phyloP scores from a whole-genome alignment of 345 rosid genomes.

The Pelargonium nanum region DNA sequence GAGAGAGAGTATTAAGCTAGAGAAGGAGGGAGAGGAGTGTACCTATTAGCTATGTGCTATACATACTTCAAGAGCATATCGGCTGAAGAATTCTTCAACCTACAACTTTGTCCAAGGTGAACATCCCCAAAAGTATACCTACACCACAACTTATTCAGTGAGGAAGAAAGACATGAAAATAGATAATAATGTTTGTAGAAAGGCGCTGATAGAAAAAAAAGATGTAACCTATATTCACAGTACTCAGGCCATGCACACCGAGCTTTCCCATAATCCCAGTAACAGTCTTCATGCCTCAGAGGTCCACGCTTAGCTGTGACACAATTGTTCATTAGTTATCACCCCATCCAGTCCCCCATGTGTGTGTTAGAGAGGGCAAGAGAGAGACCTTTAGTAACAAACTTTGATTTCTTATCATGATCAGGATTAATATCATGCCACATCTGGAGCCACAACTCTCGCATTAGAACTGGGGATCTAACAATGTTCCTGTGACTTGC shows the following conservation, averaged over 20 bases:
- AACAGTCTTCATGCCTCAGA: slow-evolving; percentile 83
- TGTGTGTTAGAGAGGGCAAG: not conserved
- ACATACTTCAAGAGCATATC: slow-evolving; percentile 55
- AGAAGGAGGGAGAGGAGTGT: not conserved
- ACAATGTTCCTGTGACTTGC: slow-evolving; percentile 98
- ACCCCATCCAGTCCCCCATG: not conserved
- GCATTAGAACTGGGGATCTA: slow-evolving; percentile 79
- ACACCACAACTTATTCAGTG: slow-evolving; percentile 9
- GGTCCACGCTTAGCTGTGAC: slow-evolving; percentile 85
- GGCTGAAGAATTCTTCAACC: slow-evolving; percentile 67
- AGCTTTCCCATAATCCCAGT: slow-evolving; percentile 97
- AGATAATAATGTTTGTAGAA: slow-evolving; percentile 1
- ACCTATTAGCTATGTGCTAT: slow-evolving; percentile 19
- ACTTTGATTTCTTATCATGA: slow-evolving; percentile 48
- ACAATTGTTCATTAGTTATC: slow-evolving; percentile 6
- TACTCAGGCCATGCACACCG: slow-evolving; percentile 92
- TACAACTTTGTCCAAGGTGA: slow-evolving; percentile 97
- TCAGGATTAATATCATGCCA: slow-evolving; percentile 86
- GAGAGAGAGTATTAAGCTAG: too few relatives aligned
- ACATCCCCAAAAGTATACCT: slow-evolving; percentile 90
- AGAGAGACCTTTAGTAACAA: slow-evolving; percentile 76
- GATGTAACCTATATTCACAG: slow-evolving; percentile 78
- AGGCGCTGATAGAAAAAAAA: not conserved
- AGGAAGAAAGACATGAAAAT: not conserved
- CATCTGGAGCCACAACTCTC: slow-evolving; percentile 98